Percentiles rank a stretch among this genome's conserved stretches.
phyloP scores from a whole-genome alignment of 176 grass and related monocot species.

The Rhynchospora pubera region DNA sequence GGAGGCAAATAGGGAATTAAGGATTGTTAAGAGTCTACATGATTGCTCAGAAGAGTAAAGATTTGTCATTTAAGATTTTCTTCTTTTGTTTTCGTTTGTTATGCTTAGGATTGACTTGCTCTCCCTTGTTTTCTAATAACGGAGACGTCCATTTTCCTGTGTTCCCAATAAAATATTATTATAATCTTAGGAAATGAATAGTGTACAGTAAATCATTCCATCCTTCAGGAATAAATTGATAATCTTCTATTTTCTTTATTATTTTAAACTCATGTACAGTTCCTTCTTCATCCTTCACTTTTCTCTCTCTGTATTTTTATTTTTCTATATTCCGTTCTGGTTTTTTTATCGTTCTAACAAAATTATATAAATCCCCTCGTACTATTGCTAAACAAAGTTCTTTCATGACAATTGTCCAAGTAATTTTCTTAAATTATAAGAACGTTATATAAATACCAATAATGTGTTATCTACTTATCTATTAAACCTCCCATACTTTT shows the following conservation, averaged over 20 bases:
- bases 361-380: not conserved
- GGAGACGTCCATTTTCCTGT: slow-evolving; percentile 9
- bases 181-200: too few species aligned
- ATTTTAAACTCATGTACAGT: too few species aligned
- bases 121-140: not conserved
- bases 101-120: not conserved
- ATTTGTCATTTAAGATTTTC: slow-evolving; percentile 3
- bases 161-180: too few species aligned
- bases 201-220: too few species aligned
- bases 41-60: not conserved
- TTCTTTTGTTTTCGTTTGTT: not conserved
- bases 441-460: not conserved
- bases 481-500: not conserved
- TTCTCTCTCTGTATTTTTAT: not conserved
- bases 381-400: not conserved
- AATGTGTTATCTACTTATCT: not conserved
- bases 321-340: not conserved
- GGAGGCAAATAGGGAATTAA: not conserved
- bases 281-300: not conserved
- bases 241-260: too few species aligned
- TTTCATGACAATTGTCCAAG: not conserved
- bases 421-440: not conserved
- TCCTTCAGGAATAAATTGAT: too few species aligned
- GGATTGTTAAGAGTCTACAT: not conserved
- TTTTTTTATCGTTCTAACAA: not conserved